phyloP scores from a whole-genome alignment of 192 early-diverging fungal species.

The Allomyces arbusculus region DNA sequence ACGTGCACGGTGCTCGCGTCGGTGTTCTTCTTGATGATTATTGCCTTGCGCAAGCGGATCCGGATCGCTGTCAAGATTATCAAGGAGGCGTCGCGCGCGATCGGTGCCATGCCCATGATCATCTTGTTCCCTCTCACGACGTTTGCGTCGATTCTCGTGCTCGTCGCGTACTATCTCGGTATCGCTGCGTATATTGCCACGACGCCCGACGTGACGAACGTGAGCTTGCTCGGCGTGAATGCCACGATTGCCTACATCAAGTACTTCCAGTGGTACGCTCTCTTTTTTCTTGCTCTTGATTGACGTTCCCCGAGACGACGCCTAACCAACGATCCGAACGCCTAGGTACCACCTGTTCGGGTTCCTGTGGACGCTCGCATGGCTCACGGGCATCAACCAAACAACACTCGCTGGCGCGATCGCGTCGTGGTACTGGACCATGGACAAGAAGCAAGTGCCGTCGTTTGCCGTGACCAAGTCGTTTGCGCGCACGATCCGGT shows the following conservation, averaged over 20 bases:
- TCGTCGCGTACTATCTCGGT: slow-evolving; percentile 3
- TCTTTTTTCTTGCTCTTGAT: not conserved
- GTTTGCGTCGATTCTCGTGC: slow-evolving; percentile 1
- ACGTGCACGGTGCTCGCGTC: slow-evolving; percentile 13
- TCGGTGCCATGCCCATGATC: slow-evolving; percentile 23
- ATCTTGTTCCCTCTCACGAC: slow-evolving; percentile 4
- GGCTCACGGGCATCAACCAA: slow-evolving; percentile 23
- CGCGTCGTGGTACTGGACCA: slow-evolving; percentile 29
- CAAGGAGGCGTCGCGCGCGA: slow-evolving; percentile 19
- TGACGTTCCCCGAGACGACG: no score
- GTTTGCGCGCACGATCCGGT: slow-evolving; percentile 15
- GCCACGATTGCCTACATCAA: slow-evolving; percentile 12
- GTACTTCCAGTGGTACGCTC: not conserved
- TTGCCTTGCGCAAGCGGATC: slow-evolving; percentile 24
- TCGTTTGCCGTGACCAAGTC: slow-evolving; percentile 14
- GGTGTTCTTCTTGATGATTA: slow-evolving; percentile 19
- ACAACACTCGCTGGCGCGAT: slow-evolving; percentile 24
- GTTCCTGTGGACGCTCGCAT: slow-evolving; percentile 29
- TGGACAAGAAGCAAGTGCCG: slow-evolving; percentile 17
- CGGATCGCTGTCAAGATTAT: slow-evolving; percentile 26
- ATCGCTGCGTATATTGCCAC: slow-evolving; percentile 6
- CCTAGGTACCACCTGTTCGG: slow-evolving; percentile 28
- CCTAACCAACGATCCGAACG: no score
- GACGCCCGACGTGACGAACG: slow-evolving; percentile 9
- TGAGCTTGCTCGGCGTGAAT: not conserved